Conservation (phyloP, 768 basidiomycete species). For the Phanerochaete carnosa region DNA sequence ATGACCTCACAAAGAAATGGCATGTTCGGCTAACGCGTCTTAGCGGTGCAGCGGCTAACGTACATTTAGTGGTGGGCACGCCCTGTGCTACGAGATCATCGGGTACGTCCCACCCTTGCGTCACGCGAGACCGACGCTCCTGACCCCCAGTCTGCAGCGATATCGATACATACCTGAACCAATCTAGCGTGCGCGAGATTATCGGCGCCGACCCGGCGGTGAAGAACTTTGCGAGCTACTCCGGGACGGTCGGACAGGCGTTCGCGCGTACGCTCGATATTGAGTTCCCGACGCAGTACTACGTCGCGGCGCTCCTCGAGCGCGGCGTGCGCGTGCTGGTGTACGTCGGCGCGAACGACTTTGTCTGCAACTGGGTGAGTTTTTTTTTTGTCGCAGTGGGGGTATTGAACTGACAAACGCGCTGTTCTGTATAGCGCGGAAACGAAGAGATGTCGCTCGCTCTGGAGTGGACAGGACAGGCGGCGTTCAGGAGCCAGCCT, state of each 20-base stretch:
- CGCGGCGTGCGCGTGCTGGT: conserved; percentile 48
- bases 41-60: neutral
- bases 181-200: conserved; percentile 43
- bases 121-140: neutral
- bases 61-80: neutral
- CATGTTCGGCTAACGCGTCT: neutral
- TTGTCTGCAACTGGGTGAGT: conserved; percentile 51
- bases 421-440: conserved; percentile 31
- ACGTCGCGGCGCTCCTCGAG: conserved; percentile 51
- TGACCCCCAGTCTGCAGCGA: conserved; percentile 13
- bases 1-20: conserved; percentile 65
- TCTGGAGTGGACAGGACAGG: conserved; percentile 7
- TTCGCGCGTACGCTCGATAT: conserved; percentile 21
- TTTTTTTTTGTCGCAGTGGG: neutral
- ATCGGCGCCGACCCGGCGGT: conserved; percentile 60
- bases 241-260: conserved; percentile 40
- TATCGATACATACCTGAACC: conserved; percentile 60
- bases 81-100: neutral
- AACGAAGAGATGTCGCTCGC: conserved; percentile 35
- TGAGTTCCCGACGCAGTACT: conserved; percentile 24
- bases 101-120: neutral
- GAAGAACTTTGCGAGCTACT: conserved; percentile 27
- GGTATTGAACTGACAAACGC: neutral
- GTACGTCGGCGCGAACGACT: conserved; percentile 55
- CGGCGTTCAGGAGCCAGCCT: neutral